Base-by-base conservation (phyloP, 129 eudicot genomes). In the Chrysanthemum seticuspe region DNA sequence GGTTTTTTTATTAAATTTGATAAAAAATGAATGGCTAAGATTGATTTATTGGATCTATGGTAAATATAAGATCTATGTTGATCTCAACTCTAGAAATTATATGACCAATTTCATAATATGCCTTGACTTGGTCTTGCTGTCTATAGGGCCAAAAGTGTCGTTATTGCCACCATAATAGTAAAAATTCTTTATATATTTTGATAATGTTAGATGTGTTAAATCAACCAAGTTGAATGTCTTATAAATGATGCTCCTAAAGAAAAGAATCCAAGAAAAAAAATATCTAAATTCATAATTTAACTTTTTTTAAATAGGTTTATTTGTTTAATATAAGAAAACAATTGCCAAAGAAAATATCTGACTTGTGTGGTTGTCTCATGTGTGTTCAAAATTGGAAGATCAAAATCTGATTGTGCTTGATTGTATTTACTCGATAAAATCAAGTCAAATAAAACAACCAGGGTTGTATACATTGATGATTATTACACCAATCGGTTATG, bases 151-250 rank as follows among this genome's bases (percentile, higher is more conserved):
- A 27, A 27, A 27, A 27, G 29, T 27, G 25, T 19, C 63, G 10
- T 10, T 58, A 59, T 59, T 59, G 64, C 36, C 6, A 21, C 64
- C 6, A 58, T 19, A 16, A 55, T 27, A 27, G 1, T 58, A 58
- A 19, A 2, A 21, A 19, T 21, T 10, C 10, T 59, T 21, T 58
- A 29, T 58, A 58, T 25, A 16, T 19, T 9, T 58, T 18, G 21
- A 58, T 13, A 58, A 58, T 58, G 63, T 58, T 58, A 16, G 13
- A 18, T 59, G 64, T 59, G 64, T 21, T 15, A 59, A 21, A 59
- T 7, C 64, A 59, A 10, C 64, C 64, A 59, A 13, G 64, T 59
- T 12, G 36, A 21, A 21, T 21, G 64, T 59, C 34, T 25, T 25
- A 4, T 60, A 23, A 34, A 25, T 60, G 65, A 34, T 10, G 14